Conservation (phyloP, 805 yeast genomes). For the Candida mattraensis region DNA sequence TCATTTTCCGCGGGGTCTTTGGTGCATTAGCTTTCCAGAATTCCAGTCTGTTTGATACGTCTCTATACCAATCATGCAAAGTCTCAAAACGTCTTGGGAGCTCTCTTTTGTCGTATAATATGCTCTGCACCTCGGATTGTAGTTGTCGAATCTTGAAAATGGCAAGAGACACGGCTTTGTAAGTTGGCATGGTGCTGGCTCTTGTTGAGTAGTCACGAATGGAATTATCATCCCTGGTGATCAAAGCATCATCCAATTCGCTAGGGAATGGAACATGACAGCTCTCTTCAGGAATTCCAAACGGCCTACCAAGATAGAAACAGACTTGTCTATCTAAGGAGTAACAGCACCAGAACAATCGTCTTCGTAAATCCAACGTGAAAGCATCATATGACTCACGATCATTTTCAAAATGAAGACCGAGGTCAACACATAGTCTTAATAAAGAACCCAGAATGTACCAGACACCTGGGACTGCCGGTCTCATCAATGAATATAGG, state of each 20-base stretch:
- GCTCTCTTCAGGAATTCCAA: constrained; percentile 82
- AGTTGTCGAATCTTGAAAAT: constrained; percentile 70
- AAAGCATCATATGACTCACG: constrained; percentile 47
- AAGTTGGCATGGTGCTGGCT: constrained; percentile 44
- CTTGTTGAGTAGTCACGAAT: constrained; percentile 40
- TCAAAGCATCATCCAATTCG: constrained; percentile 68
- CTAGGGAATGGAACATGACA: constrained; percentile 73
- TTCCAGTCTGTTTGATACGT: constrained; percentile 51
- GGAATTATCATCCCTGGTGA: constrained; percentile 34
- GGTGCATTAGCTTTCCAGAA: constrained; percentile 64
- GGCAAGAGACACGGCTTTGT: constrained; percentile 64
- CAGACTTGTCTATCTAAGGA: constrained; percentile 84
- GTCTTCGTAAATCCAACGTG: constrained; percentile 64
- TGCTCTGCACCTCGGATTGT: constrained; percentile 74
- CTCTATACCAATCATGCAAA: constrained; percentile 62
- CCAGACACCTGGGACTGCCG: constrained; percentile 93
- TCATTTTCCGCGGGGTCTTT: constrained; percentile 55
- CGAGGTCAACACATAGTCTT: constrained; percentile 79
- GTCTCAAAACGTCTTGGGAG: constrained; percentile 61
- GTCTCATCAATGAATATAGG: constrained; percentile 79
- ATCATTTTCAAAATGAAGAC: constrained; percentile 68
- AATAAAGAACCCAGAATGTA: constrained; percentile 79
- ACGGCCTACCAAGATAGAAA: constrained; percentile 83
- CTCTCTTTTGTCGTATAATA: constrained; percentile 69
- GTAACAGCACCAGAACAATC: constrained; percentile 89